Evolutionary conservation across 2,329 filamentous ascomycete genomes (phyloP).

Genomic region (Tolypocladium amazonense): DNA sequence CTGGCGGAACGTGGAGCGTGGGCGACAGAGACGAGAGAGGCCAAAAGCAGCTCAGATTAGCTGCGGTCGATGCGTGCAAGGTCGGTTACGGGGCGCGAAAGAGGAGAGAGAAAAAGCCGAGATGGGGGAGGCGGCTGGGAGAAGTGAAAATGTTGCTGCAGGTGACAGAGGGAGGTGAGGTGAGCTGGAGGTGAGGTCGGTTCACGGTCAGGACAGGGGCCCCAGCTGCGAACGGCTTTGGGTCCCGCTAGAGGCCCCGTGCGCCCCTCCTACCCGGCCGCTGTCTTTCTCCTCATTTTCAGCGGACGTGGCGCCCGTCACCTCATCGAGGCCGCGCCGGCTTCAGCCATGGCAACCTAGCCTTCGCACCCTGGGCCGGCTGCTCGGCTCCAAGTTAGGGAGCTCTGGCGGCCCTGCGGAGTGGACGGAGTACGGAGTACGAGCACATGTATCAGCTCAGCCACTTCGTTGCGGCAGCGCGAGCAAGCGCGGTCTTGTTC

Average conservation of each 20-base stretch:
- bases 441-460: not conserved
- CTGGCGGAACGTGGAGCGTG: not conserved
- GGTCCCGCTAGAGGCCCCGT: not conserved
- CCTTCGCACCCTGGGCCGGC: not conserved
- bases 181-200: not conserved
- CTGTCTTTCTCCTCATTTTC: not conserved
- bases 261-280: not conserved
- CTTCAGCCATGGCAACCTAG: not conserved
- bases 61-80: slow-evolving; percentile 3
- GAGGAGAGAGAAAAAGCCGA: not conserved
- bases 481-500: not conserved
- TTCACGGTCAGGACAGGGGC: not conserved
- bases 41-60: not conserved
- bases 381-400: not conserved
- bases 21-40: not conserved
- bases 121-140: not conserved
- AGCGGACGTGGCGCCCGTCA: not conserved
- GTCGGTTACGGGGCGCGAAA: slow-evolving; percentile 3
- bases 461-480: not conserved
- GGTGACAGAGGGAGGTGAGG: not conserved
- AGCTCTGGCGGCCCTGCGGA: not conserved
- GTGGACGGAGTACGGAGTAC: no score
- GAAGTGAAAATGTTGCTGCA: not conserved
- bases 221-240: not conserved
- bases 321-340: no score